Conservation (phyloP, 179 eudicot species). For the Silene noctiflora region DNA sequence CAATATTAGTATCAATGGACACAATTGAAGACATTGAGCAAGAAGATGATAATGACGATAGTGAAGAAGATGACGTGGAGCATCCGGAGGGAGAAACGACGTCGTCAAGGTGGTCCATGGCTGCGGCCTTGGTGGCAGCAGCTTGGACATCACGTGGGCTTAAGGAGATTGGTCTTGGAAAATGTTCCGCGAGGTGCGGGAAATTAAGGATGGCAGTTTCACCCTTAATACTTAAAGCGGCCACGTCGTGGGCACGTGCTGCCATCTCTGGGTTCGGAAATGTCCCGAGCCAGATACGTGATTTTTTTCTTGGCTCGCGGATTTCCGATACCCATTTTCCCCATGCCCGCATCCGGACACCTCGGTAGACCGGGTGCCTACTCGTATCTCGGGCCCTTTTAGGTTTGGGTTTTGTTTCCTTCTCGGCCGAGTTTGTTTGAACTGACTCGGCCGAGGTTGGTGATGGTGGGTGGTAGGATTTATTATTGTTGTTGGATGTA, state of each 20-base stretch:
- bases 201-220: constrained; percentile 62
- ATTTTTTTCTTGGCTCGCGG: constrained; percentile 67
- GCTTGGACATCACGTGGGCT: constrained; percentile 69
- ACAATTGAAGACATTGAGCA: constrained; percentile 21
- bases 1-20: constrained; percentile 15
- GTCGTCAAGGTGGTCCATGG: constrained; percentile 45
- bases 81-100: not conserved
- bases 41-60: constrained; percentile 22
- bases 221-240: constrained; percentile 66
- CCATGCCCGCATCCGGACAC: constrained; percentile 75
- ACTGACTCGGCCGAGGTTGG: constrained; percentile 23
- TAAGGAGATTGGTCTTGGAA: constrained; percentile 57
- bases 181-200: constrained; percentile 49
- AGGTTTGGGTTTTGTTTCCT: constrained; percentile 2
- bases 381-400: constrained; percentile 36
- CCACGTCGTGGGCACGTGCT: constrained; percentile 82
- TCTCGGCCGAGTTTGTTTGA: constrained; percentile 12
- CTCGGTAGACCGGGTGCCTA: constrained; percentile 60
- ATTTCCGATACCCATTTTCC: constrained; percentile 92
- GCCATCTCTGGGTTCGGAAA: constrained; percentile 79
- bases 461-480: not conserved
- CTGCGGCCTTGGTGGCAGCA: constrained; percentile 74
- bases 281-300: constrained; percentile 83
- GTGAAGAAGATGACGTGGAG: constrained; percentile 9
- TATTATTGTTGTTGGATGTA: not conserved